Conservation (phyloP, 495 filamentous ascomycete species). For the Aspergillus ellipticus region DNA sequence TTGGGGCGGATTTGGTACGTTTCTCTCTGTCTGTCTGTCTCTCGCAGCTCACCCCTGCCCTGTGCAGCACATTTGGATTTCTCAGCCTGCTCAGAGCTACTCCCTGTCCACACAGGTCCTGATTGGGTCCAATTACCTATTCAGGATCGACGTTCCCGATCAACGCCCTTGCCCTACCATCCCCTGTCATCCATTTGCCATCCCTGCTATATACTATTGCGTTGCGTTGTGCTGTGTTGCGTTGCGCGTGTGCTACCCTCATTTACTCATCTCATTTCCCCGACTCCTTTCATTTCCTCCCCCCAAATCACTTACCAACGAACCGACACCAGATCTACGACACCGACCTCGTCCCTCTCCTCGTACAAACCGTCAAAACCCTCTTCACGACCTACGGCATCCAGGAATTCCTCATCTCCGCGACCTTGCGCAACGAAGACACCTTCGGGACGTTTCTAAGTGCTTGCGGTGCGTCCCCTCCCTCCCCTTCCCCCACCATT, state of each 20-base stretch:
- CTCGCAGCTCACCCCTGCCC: background rate
- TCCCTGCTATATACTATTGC: background rate
- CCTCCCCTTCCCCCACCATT: background rate
- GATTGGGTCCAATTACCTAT: background rate
- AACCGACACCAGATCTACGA: constrained; percentile 72
- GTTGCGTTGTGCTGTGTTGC: background rate
- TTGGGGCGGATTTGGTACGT: constrained; percentile 49
- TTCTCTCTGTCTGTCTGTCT: background rate
- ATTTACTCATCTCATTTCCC: background rate
- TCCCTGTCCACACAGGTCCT: background rate
- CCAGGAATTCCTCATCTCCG: constrained; percentile 52
- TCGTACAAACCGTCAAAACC: constrained; percentile 53
- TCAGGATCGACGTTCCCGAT: background rate
- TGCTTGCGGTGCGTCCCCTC: constrained; percentile 55
- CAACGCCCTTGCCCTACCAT: no score
- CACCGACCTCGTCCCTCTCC: constrained; percentile 48
- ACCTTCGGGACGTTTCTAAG: constrained; percentile 56
- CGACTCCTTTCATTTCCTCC: background rate
- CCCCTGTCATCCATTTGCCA: no score
- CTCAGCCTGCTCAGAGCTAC: background rate
- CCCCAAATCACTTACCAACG: background rate
- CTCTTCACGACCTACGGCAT: constrained; percentile 50
- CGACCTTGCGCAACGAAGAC: constrained; percentile 59
- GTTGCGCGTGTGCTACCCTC: background rate
- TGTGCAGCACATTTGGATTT: background rate